Evolutionary conservation across 2,329 filamentous ascomycete species (phyloP), one percentile per base, ranked within the genome.

Genomic region (Reticulascus tulasneorum): DNA sequence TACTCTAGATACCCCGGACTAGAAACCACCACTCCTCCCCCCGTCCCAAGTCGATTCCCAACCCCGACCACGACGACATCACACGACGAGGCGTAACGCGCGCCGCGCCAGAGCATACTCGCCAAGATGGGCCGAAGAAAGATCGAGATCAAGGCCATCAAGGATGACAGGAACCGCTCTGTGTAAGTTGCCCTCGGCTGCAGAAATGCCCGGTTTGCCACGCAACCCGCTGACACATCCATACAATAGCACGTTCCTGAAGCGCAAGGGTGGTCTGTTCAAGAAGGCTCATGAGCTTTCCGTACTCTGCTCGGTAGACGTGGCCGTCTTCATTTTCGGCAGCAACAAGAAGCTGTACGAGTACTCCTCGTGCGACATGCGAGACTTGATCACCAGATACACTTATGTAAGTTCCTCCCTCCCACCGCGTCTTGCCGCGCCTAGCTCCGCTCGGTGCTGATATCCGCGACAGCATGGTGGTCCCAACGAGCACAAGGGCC

Each of bases 61-160:
- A 30, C 9, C 33, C 17, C 33, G n/a, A 36, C 34, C 13, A 13
- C 29, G 28, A 28, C 32, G 40, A 17, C 37, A n/a, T n/a, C n/a
- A n/a, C n/a, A n/a, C n/a, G n/a, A n/a, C n/a, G n/a, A n/a, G n/a
- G n/a, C n/a, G n/a, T n/a, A n/a, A n/a, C n/a, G n/a, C n/a, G n/a
- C n/a, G n/a, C n/a, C n/a, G n/a, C 22, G 20, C 21, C 27, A 29
- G 29, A 37, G 24, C 27, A 23, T 24, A 22, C 23, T 13, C 16
- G 22, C 49, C 62, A 67, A 59, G 35, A 98, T 98, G 93, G 93
- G 93, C 63, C 84, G 93, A 65, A 82, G 93, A 77, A 98, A 98
- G 80, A 98, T 98, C 61, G 93, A 97, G 73, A 97, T 98, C 75
- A 96, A 96, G 70, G 88, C 91, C 52, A 97, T 97, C 75, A 96